Base-by-base conservation (phyloP, 306 rosid species). In the Dryas drummondii region DNA sequence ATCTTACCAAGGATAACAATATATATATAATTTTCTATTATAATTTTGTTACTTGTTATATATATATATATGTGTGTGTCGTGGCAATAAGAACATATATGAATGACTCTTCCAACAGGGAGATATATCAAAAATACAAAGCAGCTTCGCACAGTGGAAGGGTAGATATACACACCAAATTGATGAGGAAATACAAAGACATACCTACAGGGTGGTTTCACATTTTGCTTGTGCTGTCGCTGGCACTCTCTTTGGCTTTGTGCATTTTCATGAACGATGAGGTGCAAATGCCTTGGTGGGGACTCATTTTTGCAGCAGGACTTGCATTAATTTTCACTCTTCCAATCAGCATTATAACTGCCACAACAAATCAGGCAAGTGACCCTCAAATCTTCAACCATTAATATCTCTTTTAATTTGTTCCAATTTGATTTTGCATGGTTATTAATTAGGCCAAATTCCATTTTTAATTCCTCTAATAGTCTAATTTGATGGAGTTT, bases 241-340 rank as follows among this genome's bases (percentile, higher is more conserved):
- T 91, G 19, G 0, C 77, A 15, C 77, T 89, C 10, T 80, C 89
- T 45, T 81, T 91, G 22, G 54, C 10, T 1, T 47, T 86, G 7
- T 86, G 85, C 68, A 83, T 76, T 67, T 78, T 86, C 69, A 74
- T 75, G 88, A 83, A 78, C 9, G 78, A 84, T 10, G 57, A 91
- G 68, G 15, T 89, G 13, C 97, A 91, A 84, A 62, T 91, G 91
- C 88, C 91, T 8, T 85, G 91, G 90, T 91, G 97, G 94, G 94
- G 71, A 14, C 94, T 91, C 66, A 53, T 91, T 48, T 87, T 87
- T 65, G 94, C 94, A 3, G 74, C 89, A 2, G 82, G 51, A 44
- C 61, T 84, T 15, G 83, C 85, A 11, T 67, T 75, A 22, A 46
- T 46, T 71, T 84, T 84, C 74, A 78, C 90, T 45, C 96, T 88